A percentile compares a stretch with the other conserved stretches of the same genome.
Conservation (phyloP, 306 rosid species). For the Gleditsia sinensis region DNA sequence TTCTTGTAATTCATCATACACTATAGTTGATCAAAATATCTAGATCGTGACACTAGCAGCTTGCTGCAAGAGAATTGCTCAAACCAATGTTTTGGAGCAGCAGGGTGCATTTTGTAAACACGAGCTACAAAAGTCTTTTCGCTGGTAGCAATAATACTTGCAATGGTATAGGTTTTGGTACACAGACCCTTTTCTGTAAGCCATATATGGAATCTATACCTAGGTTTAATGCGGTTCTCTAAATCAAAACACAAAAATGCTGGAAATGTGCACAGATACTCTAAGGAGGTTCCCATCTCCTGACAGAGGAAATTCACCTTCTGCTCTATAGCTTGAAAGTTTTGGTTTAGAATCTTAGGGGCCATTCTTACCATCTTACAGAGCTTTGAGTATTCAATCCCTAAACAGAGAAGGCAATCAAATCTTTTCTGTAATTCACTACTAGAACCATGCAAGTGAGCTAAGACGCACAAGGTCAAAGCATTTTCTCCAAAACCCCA, state of each 20-base stretch:
- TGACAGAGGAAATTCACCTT: constrained; percentile 59
- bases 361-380: constrained; percentile 47
- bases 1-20: constrained; percentile 10
- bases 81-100: constrained; percentile 79
- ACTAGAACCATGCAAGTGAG: constrained; percentile 56
- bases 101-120: constrained; percentile 59
- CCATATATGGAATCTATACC: constrained; percentile 70
- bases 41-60: constrained; percentile 1
- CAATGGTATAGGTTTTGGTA: constrained; percentile 51
- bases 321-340: constrained; percentile 50
- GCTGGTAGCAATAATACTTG: constrained; percentile 71
- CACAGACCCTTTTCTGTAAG: constrained; percentile 56
- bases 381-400: constrained; percentile 61
- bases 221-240: constrained; percentile 75
- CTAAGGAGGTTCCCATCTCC: constrained; percentile 56
- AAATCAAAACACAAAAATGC: constrained; percentile 64
- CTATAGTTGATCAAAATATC: background rate
- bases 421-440: constrained; percentile 55
- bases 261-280: constrained; percentile 57
- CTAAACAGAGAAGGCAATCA: constrained; percentile 57
- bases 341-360: constrained; percentile 72
- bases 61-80: constrained; percentile 53
- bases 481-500: constrained; percentile 84
- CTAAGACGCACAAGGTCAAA: constrained; percentile 49
- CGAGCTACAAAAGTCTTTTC: constrained; percentile 61